Conservation (phyloP, 1,284 basidiomycete genomes). For the Boletus semigastroideus region DNA sequence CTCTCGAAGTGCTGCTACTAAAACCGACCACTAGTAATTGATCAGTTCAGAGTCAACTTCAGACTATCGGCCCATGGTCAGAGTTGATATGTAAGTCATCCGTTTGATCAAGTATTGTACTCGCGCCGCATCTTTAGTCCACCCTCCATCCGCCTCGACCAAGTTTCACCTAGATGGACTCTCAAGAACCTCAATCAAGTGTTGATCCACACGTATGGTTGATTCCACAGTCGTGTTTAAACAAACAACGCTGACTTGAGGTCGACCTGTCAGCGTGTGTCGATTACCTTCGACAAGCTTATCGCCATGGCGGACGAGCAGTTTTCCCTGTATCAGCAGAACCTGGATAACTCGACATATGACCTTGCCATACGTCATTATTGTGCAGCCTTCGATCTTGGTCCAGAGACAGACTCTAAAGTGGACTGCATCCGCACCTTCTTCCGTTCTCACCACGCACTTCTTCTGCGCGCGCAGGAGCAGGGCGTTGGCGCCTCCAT, state of each 20-base stretch:
- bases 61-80: too few species aligned
- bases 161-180: background rate
- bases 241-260: background rate
- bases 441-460: conserved; percentile 6
- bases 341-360: conserved; percentile 6
- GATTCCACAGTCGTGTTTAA: background rate
- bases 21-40: too few species aligned
- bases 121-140: background rate
- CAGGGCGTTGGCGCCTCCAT: background rate
- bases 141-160: background rate
- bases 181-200: background rate
- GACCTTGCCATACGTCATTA: conserved; percentile 17
- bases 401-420: conserved; percentile 1
- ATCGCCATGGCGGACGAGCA: conserved; percentile 17
- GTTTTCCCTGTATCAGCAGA: conserved; percentile 10
- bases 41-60: too few species aligned
- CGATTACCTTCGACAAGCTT: conserved; percentile 11
- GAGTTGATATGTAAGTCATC: too few species aligned
- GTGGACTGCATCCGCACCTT: conserved; percentile 9
- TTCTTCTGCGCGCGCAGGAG: conserved; percentile 1
- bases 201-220: conserved; percentile 3
- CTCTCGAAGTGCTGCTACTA: too few species aligned
- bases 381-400: conserved; percentile 20
- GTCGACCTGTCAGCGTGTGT: background rate
- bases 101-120: too few species aligned